Conservation (phyloP, 495 filamentous ascomycete genomes). For the Penicillium arizonense region DNA sequence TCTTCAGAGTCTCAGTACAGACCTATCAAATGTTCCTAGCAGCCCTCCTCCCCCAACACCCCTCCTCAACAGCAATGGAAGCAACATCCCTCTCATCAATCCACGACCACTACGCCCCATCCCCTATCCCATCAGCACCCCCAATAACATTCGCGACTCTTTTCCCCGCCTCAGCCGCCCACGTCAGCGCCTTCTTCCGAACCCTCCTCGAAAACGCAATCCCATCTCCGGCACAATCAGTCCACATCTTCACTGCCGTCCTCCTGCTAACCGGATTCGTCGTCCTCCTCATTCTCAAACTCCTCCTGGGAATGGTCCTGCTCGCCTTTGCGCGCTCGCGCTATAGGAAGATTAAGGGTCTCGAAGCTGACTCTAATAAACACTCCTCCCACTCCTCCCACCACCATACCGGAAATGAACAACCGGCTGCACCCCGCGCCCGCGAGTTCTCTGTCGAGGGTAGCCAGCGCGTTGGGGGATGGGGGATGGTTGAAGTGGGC, state of each 20-base stretch:
- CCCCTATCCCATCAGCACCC: conserved; percentile 26
- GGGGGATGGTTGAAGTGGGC: conserved; percentile 81
- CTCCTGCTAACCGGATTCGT: conserved; percentile 78
- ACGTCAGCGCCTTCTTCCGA: conserved; percentile 36
- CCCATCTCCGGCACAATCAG: conserved; percentile 42
- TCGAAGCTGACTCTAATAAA: conserved; percentile 51
- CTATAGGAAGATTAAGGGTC: conserved; percentile 75
- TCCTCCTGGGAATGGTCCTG: conserved; percentile 80
- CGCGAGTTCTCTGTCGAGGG: conserved; percentile 61
- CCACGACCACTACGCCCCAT: conserved; percentile 48
- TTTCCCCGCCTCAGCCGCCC: conserved; percentile 34
- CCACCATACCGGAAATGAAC: conserved; percentile 3
- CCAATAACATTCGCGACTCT: conserved; percentile 39
- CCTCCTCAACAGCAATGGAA: conserved; percentile 66
- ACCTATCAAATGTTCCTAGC: conserved; percentile 99
- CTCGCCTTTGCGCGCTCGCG: conserved; percentile 70
- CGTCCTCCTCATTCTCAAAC: conserved; percentile 72
- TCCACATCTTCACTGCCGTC: conserved; percentile 61
- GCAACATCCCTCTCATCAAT: conserved; percentile 63
- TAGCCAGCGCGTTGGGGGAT: conserved; percentile 73
- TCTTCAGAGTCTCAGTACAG: conserved; percentile 90
- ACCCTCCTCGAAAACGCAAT: conserved; percentile 43
- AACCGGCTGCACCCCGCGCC: conserved; percentile 9
- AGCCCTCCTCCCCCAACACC: conserved; percentile 71
- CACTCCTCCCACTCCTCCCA: conserved; percentile 4